Evolutionary conservation across 257 asterid genomes (phyloP).

Genomic region (Solanum pinnatisectum): DNA sequence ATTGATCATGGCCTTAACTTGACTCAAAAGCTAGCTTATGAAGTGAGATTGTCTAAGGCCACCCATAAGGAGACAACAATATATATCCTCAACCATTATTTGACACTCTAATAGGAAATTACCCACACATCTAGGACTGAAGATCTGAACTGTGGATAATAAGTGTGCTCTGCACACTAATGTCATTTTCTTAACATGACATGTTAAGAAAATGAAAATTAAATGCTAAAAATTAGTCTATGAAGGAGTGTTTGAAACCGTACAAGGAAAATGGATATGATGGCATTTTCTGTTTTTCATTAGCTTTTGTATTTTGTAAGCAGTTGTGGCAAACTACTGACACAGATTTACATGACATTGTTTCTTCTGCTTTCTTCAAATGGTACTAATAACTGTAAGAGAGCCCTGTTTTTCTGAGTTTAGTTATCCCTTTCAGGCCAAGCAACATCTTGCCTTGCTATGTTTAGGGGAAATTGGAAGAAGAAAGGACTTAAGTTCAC

Average conservation of each 20-base stretch:
- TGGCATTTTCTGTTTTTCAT: background rate
- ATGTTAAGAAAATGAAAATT: background rate
- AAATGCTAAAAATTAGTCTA: background rate
- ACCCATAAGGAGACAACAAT: background rate
- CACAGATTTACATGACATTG: background rate
- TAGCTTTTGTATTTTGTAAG: background rate
- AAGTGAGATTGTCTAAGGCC: background rate
- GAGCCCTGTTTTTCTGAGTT: background rate
- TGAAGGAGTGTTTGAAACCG: background rate
- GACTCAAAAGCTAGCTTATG: background rate
- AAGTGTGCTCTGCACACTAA: background rate
- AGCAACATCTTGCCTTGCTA: constrained; percentile 85
- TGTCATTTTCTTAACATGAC: background rate
- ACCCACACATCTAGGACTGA: background rate
- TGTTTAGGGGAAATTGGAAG: constrained; percentile 99
- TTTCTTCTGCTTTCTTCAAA: background rate
- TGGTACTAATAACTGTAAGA: background rate
- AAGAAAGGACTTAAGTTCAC: constrained; percentile 90
- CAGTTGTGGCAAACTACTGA: background rate
- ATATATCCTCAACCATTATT: background rate
- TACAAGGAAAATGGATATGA: background rate
- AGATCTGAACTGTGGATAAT: background rate
- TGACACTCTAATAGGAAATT: background rate
- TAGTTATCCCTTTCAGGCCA: constrained; percentile 42
- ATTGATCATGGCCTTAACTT: background rate